These are phyloP conservation scores for Chrysoporthe puriensis DNA, from an alignment of 2,329 filamentous ascomycete genomes.

Conservation along the genomic window DNA sequence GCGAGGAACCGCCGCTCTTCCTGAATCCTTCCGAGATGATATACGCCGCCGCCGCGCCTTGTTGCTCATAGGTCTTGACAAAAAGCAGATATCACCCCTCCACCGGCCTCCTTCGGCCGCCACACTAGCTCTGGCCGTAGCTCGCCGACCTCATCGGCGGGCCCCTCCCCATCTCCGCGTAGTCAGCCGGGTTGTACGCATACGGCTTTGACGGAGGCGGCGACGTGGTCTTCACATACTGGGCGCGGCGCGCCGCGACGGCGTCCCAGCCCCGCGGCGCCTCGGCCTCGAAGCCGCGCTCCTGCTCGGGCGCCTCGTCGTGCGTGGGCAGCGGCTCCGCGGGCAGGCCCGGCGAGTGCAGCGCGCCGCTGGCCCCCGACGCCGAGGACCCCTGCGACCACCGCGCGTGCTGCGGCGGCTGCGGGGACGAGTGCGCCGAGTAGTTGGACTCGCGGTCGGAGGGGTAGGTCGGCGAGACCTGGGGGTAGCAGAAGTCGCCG, in stretches of 20 bases:
- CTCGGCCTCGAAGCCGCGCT: slow-evolving; percentile 39
- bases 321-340: slow-evolving; percentile 50
- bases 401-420: slow-evolving; percentile 29
- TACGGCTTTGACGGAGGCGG: slow-evolving; percentile 34
- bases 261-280: slow-evolving; percentile 34
- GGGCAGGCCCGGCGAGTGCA: slow-evolving; percentile 44
- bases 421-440: slow-evolving; percentile 32
- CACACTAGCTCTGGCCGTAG: slow-evolving; percentile 20
- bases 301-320: slow-evolving; percentile 49
- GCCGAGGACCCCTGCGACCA: slow-evolving; percentile 46
- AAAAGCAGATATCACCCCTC: neutral
- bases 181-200: slow-evolving; percentile 47
- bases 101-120: too few species aligned
- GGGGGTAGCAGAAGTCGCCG: slow-evolving; percentile 53
- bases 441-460: slow-evolving; percentile 36
- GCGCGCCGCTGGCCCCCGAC: slow-evolving; percentile 36
- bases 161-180: slow-evolving; percentile 32
- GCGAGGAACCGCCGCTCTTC: neutral
- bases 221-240: slow-evolving; percentile 20
- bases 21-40: neutral
- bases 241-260: slow-evolving; percentile 10
- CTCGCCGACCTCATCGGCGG: slow-evolving; percentile 10
- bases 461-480: slow-evolving; percentile 35
- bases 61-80: neutral
- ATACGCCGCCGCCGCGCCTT: too few species aligned